Evolutionary conservation across 257 asterid species (phyloP).

Genomic region (Lantana camara): DNA sequence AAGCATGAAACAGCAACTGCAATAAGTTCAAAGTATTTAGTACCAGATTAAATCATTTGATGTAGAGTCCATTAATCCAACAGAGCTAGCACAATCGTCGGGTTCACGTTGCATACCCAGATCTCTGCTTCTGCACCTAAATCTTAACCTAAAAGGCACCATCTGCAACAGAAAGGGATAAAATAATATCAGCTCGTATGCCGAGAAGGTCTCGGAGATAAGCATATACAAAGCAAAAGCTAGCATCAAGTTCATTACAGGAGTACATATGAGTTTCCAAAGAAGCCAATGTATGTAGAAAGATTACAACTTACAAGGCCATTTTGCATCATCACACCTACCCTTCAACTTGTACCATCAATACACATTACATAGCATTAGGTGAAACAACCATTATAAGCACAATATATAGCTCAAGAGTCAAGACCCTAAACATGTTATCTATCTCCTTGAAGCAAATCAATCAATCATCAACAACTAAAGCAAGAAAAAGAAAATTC

Average conservation of each 20-base stretch:
- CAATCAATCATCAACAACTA: conserved; percentile 6
- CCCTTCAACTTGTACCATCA: conserved; percentile 1
- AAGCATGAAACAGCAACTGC: conserved; percentile 3
- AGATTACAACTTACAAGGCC: background rate
- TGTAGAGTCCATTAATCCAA: conserved; percentile 38
- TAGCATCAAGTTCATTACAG: background rate
- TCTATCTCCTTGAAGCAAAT: background rate
- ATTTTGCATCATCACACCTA: conserved; percentile 14
- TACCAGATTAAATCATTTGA: conserved; percentile 67
- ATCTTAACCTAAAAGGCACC: conserved; percentile 65
- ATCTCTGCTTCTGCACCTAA: conserved; percentile 58
- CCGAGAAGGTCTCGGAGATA: background rate
- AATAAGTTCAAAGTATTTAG: conserved; percentile 13
- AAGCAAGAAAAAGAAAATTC: conserved; percentile 1
- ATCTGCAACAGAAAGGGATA: conserved; percentile 43
- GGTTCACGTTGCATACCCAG: conserved; percentile 35
- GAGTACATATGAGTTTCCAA: background rate
- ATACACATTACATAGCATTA: background rate
- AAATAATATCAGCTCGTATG: background rate
- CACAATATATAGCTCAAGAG: background rate
- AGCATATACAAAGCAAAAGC: too few relatives aligned
- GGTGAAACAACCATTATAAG: too few relatives aligned
- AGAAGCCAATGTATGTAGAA: background rate
- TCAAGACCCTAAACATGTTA: background rate
- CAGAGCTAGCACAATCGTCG: conserved; percentile 41